Base-by-base conservation (phyloP, 768 basidiomycete genomes). In the Leucosporidium scottii region DNA sequence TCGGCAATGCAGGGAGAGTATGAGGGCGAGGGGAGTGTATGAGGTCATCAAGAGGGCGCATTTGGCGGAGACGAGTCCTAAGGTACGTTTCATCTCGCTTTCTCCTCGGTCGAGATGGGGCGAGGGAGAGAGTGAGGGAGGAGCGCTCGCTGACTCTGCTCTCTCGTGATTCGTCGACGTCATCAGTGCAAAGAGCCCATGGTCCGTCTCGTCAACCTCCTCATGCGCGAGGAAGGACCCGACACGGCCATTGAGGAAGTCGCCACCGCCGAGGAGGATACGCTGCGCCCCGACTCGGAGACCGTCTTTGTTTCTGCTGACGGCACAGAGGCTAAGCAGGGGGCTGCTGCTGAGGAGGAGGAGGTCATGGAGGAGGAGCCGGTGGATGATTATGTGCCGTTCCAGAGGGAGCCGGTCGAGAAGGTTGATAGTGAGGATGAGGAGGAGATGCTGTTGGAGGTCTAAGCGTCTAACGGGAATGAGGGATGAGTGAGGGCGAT, bases 11-110 rank as follows among this genome's bases (percentile, higher is more conserved):
- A 84, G 96, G 20, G 88, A 93, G 63, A 84, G 86, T 64, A 81
- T 91, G 66, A 83, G 96, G 34, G 79, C 81, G 28, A 82, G 89
- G 67, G 94, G 93, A 0, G 88, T 89, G 10, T 98, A 98, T 77
- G 86, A 88, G 76, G 86, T 98, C 57, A 80, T 98, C 30, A 82
- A 90, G 34, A 84, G 82, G 8, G 79, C 87, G 12, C 94, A 99
- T 77, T 82, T 86, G 71, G 82, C 82, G 28, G 96, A 98, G 79
- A 82, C 79, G 9, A 90, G 61, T 23, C 54, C 61, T 25, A 62
- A 64, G 47, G 65, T 70, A 25, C 28, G 61, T 15, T 12, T 8
- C 10, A 25, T n/a, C 48, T 34, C 20, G 21, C 4, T 34, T 10
- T 34, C 34, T 34, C 34, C 5, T 34, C 34, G 34, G n/a, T 10